These are phyloP conservation scores for Mucor plumbeus DNA, from an alignment of 371 early-diverging fungal genomes.

Conservation along the genomic window DNA sequence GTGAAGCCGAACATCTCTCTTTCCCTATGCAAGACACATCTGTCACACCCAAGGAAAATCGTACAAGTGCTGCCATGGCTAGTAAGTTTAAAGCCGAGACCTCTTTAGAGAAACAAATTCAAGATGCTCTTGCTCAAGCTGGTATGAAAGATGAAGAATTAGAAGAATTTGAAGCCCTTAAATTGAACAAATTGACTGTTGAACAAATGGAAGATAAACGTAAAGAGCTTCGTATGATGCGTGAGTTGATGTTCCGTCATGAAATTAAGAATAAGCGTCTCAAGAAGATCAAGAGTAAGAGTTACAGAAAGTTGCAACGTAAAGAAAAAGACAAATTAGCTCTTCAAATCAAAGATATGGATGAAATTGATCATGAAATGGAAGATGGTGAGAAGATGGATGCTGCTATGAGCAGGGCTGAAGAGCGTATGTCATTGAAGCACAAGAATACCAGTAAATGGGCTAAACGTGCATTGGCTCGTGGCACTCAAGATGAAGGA, in stretches of 20 bases:
- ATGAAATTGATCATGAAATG: constrained; percentile 76
- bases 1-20: constrained; percentile 83
- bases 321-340: constrained; percentile 70
- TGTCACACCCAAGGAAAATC: constrained; percentile 34
- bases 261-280: constrained; percentile 91
- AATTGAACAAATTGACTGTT: constrained; percentile 76
- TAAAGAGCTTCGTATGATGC: constrained; percentile 86
- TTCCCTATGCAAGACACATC: constrained; percentile 63
- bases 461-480: constrained; percentile 83
- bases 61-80: constrained; percentile 60
- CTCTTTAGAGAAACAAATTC: constrained; percentile 83
- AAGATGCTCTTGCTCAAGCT: constrained; percentile 65
- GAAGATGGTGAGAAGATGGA: constrained; percentile 67
- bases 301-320: constrained; percentile 84
- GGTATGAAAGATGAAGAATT: constrained; percentile 83
- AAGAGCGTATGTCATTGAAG: constrained; percentile 92
- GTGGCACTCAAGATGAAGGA: constrained; percentile 71
- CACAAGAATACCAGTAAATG: constrained; percentile 96
- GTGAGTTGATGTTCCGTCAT: constrained; percentile 91
- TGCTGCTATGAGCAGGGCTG: constrained; percentile 79
- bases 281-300: constrained; percentile 96
- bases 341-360: constrained; percentile 47
- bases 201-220: constrained; percentile 82
- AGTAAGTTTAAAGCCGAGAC: constrained; percentile 65
- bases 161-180: constrained; percentile 83